Percentiles rank a stretch among this genome's conserved stretches.
phyloP scores from a whole-genome alignment of 345 rosid species.

The Eucalyptus lansdowneana region DNA sequence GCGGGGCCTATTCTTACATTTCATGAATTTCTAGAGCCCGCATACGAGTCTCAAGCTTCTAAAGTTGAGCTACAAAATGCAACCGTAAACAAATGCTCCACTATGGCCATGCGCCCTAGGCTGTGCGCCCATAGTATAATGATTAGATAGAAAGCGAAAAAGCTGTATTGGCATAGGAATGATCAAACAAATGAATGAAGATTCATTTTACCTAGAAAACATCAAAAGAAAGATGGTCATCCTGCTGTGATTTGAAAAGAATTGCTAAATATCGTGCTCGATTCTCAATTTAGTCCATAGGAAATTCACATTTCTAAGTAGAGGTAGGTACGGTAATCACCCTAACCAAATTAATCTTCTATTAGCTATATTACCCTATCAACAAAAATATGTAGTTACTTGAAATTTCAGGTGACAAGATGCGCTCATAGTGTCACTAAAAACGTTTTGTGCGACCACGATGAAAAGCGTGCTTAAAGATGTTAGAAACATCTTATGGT shows the following conservation, averaged over 20 bases:
- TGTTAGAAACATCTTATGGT: no score
- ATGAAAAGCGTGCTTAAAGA: no score
- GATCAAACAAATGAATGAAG: background rate
- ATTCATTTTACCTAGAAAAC: background rate
- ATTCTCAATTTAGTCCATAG: no score
- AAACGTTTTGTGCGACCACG: fast-evolving
- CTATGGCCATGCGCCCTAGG: fast-evolving
- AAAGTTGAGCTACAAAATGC: background rate
- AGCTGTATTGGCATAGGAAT: background rate
- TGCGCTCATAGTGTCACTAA: no score
- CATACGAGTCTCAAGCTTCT: background rate
- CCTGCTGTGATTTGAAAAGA: fast-evolving
- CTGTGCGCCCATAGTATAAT: fast-evolving
- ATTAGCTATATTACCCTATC: fast-evolving
- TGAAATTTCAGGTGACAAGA: no score
- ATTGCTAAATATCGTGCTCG: no score
- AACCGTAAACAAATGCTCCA: background rate
- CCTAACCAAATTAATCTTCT: no score
- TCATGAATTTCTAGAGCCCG: background rate
- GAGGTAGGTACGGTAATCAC: no score
- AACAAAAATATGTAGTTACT: no score
- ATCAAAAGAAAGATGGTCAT: background rate
- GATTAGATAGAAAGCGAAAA: background rate
- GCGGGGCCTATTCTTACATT: no score
- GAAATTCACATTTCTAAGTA: no score